phyloP scores from a whole-genome alignment of 176 grass and related monocot genomes.

The Aegilops sharonensis region DNA sequence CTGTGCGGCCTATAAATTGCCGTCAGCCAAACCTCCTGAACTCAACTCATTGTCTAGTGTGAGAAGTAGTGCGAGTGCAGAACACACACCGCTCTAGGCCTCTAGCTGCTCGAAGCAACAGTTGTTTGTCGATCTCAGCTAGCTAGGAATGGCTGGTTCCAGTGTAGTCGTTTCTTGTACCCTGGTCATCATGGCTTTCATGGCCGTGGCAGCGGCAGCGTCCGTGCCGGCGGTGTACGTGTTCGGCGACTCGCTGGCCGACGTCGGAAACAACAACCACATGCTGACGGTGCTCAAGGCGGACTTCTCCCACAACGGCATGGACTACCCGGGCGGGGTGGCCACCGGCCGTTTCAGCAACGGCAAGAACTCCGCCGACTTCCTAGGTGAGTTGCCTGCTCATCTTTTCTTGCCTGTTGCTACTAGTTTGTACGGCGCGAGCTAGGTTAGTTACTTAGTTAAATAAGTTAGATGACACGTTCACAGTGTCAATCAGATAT shows the following conservation, averaged over 20 bases:
- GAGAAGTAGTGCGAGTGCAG: too few species aligned
- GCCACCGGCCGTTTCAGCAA: too few species aligned
- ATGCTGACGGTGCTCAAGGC: conserved; percentile 71
- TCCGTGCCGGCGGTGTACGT: conserved; percentile 68
- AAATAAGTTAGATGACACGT: too few species aligned
- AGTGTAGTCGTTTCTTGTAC: too few species aligned
- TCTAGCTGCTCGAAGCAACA: too few species aligned
- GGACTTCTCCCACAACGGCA: conserved; percentile 80
- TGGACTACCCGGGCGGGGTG: too few species aligned
- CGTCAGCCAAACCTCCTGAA: too few species aligned
- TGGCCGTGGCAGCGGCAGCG: neutral
- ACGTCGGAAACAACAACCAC: conserved; percentile 92
- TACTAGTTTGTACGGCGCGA: neutral
- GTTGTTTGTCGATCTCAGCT: neutral
- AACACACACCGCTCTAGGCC: too few species aligned
- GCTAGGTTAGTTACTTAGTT: neutral
- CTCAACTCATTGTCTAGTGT: too few species aligned
- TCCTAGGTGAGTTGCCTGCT: conserved; percentile 44
- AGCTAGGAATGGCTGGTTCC: neutral
- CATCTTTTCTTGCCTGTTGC: neutral
- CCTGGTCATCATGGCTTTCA: neutral
- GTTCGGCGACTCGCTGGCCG: conserved; percentile 81
- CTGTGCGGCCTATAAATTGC: too few species aligned
- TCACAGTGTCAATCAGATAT: too few species aligned
- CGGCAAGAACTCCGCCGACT: conserved; percentile 43